These are phyloP conservation scores for Candida coquimbonensis DNA, from an alignment of 805 yeast genomes.

Conservation along the genomic window DNA sequence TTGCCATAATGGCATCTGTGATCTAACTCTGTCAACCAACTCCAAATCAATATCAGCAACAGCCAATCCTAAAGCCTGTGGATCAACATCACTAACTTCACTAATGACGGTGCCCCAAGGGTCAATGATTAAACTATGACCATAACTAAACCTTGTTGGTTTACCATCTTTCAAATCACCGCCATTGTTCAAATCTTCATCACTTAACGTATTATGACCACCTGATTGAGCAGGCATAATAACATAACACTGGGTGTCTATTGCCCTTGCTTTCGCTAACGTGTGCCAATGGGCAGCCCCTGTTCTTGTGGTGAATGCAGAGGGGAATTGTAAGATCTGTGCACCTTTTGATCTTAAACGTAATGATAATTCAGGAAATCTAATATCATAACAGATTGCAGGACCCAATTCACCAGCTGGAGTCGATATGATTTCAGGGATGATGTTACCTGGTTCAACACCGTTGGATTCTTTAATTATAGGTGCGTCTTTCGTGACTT, in stretches of 20 bases:
- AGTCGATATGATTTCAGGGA: conserved; percentile 48
- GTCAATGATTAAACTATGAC: conserved; percentile 79
- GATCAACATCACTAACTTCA: conserved; percentile 39
- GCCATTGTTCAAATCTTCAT: conserved; percentile 24
- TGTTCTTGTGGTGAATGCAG: conserved; percentile 88
- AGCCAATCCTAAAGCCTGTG: conserved; percentile 37
- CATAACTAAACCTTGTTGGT: conserved; percentile 61
- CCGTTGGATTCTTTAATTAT: conserved; percentile 66
- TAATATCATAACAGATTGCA: conserved; percentile 78
- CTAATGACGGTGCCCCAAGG: conserved; percentile 86
- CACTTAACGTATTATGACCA: conserved; percentile 37
- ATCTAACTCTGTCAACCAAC: conserved; percentile 42
- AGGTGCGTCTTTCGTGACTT: conserved; percentile 63
- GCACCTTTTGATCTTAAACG: conserved; percentile 65
- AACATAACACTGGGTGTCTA: conserved; percentile 83
- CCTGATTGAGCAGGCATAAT: conserved; percentile 90
- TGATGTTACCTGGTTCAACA: conserved; percentile 67
- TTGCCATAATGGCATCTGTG: conserved; percentile 68
- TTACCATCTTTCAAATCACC: conserved; percentile 13
- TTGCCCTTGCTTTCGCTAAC: conserved; percentile 76
- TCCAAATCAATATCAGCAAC: conserved; percentile 62
- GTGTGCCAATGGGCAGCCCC: conserved; percentile 89
- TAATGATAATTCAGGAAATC: conserved; percentile 78
- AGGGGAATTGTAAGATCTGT: conserved; percentile 71
- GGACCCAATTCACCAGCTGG: conserved; percentile 62